Evolutionary conservation across 1,284 basidiomycete genomes (phyloP).

Genomic region (Fomitopsis pinicola): DNA sequence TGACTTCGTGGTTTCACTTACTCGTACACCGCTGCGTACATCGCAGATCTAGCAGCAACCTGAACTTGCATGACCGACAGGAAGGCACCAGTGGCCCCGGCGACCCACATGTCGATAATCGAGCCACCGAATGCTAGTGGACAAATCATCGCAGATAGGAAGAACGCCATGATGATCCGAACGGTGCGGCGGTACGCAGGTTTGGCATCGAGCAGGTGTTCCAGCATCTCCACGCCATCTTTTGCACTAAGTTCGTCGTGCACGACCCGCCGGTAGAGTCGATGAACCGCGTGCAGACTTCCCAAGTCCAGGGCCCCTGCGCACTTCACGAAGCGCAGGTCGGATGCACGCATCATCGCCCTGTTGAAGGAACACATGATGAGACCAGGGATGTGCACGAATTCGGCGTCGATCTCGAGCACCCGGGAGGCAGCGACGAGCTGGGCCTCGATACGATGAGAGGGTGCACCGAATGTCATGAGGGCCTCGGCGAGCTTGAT

Average conservation of each 20-base stretch:
- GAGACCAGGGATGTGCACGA: constrained; percentile 75
- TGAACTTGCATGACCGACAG: constrained; percentile 68
- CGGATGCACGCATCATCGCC: constrained; percentile 70
- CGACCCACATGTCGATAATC: constrained; percentile 78
- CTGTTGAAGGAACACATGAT: constrained; percentile 84
- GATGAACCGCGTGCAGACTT: constrained; percentile 71
- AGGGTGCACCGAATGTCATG: constrained; percentile 70
- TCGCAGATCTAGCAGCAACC: constrained; percentile 66
- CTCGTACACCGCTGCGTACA: constrained; percentile 90
- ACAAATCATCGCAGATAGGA: constrained; percentile 71
- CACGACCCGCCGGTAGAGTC: constrained; percentile 74
- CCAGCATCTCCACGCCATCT: constrained; percentile 52
- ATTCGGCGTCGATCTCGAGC: constrained; percentile 79
- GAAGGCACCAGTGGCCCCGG: constrained; percentile 63
- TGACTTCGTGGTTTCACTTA: constrained; percentile 31
- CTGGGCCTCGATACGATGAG: constrained; percentile 68
- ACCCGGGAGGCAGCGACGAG: constrained; percentile 74
- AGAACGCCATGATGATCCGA: constrained; percentile 66
- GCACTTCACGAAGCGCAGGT: constrained; percentile 81
- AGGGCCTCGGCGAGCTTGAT: constrained; percentile 59
- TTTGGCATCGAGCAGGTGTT: constrained; percentile 45
- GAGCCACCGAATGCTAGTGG: constrained; percentile 83
- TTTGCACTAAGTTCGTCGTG: constrained; percentile 83
- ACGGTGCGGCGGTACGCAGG: constrained; percentile 57
- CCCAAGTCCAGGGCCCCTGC: constrained; percentile 72